Conservation (phyloP, 2,329 filamentous ascomycete genomes). For the Neonectria sp. region DNA sequence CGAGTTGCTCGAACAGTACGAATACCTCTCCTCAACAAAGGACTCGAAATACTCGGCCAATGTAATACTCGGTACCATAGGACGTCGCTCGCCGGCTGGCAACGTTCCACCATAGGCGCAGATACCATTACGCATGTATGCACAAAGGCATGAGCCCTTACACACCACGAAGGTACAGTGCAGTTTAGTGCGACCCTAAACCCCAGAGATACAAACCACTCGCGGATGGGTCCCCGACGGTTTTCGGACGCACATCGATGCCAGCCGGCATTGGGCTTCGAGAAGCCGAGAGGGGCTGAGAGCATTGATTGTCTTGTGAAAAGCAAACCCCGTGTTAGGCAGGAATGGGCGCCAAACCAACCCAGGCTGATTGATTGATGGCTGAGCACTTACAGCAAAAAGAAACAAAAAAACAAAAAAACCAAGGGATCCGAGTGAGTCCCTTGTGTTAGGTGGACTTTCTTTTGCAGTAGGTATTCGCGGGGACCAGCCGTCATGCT, state of each 20-base stretch:
- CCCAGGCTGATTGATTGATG: background rate
- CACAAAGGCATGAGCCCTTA: background rate
- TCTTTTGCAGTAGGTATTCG: constrained; percentile 9
- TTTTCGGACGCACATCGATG: constrained; percentile 32
- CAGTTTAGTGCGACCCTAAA: background rate
- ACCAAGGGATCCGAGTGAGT: background rate
- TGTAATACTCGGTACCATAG: background rate
- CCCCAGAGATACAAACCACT: constrained; percentile 26
- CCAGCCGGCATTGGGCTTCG: background rate
- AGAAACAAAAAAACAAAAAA: background rate
- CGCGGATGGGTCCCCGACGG: constrained; percentile 37
- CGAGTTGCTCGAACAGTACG: background rate
- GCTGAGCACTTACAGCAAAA: background rate
- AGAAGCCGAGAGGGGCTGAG: background rate
- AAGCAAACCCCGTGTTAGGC: background rate
- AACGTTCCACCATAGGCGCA: constrained; percentile 11
- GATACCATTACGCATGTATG: constrained; percentile 1
- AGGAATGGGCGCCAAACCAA: constrained; percentile 1
- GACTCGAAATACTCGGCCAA: background rate
- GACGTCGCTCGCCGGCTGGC: constrained; percentile 7
- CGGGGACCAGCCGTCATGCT: constrained; percentile 6
- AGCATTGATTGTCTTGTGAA: constrained; percentile 1
- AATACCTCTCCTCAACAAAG: background rate
- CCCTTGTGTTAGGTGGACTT: background rate
- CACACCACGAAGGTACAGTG: background rate